These are phyloP conservation scores for Clonostachys rhizophaga DNA, from an alignment of 2,329 filamentous ascomycete species.

Conservation along the genomic window DNA sequence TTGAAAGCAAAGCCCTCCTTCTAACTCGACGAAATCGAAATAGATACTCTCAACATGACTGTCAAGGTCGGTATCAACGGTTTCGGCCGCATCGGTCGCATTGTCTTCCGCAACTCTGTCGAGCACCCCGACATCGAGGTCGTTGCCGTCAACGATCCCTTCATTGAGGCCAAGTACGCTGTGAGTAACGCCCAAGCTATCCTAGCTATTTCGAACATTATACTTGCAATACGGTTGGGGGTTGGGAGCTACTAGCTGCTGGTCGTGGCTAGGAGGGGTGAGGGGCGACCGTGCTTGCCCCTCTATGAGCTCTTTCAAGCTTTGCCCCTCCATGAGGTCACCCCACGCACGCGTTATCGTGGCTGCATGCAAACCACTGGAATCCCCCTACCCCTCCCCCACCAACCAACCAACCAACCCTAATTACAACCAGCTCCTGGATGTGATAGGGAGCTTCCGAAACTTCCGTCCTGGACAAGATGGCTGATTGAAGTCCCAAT, in stretches of 20 bases:
- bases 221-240: neutral
- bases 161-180: constrained; percentile 97
- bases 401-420: no score
- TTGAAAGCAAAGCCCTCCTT: neutral
- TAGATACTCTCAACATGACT: constrained; percentile 25
- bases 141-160: constrained; percentile 97
- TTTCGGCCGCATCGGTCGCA: constrained; percentile 98
- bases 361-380: no score
- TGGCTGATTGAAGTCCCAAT: neutral
- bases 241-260: no score
- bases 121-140: constrained; percentile 87
- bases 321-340: constrained; percentile 2
- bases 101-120: constrained; percentile 97
- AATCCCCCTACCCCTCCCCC: no score
- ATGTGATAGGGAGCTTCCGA: no score
- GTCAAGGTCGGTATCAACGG: constrained; percentile 96
- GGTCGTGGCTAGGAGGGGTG: no score
- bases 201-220: constrained; percentile 2
- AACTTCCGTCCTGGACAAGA: no score
- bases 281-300: constrained; percentile 2
- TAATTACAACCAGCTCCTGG: no score
- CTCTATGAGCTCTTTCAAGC: constrained; percentile 4
- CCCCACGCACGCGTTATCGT: neutral
- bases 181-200: constrained; percentile 53
- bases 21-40: neutral